Conservation (phyloP, 148 eudicot species). For the Fagopyrum tataricum region DNA sequence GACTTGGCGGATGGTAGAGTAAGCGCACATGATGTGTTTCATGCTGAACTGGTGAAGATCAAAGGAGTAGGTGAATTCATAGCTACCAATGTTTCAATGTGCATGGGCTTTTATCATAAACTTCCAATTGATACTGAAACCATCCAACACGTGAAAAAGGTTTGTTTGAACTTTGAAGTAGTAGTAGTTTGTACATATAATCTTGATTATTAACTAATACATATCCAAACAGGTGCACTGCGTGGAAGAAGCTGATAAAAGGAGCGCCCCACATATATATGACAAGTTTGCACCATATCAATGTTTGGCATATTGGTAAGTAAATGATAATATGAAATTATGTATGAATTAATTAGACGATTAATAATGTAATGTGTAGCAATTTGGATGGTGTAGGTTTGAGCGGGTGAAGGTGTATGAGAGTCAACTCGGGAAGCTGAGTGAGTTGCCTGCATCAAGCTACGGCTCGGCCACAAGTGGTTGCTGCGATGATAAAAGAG, state of each 20-base stretch:
- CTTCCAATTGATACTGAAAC: slow-evolving; percentile 49
- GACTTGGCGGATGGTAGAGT: not conserved
- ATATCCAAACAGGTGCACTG: slow-evolving; percentile 22
- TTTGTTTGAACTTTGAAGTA: not conserved
- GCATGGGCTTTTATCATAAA: slow-evolving; percentile 31
- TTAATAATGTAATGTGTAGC: not conserved
- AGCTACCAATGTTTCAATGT: slow-evolving; percentile 35
- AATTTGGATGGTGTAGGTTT: not conserved
- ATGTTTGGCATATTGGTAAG: slow-evolving; percentile 45
- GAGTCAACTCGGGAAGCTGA: not conserved
- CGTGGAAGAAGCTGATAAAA: slow-evolving; percentile 9
- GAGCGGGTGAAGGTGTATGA: not conserved
- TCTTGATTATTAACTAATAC: not conserved
- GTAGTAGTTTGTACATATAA: no score
- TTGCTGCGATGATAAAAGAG: not conserved
- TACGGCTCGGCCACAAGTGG: not conserved
- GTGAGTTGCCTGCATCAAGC: not conserved
- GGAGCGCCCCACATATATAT: slow-evolving; percentile 19
- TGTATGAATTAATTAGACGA: not conserved
- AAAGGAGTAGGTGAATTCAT: slow-evolving; percentile 39
- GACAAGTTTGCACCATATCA: slow-evolving; percentile 44
- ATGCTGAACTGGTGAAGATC: slow-evolving; percentile 13
- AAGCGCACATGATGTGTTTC: not conserved
- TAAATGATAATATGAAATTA: not conserved
- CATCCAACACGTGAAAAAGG: slow-evolving; percentile 25